phyloP scores from a whole-genome alignment of 176 grass and related monocot species.

The Canna indica region DNA sequence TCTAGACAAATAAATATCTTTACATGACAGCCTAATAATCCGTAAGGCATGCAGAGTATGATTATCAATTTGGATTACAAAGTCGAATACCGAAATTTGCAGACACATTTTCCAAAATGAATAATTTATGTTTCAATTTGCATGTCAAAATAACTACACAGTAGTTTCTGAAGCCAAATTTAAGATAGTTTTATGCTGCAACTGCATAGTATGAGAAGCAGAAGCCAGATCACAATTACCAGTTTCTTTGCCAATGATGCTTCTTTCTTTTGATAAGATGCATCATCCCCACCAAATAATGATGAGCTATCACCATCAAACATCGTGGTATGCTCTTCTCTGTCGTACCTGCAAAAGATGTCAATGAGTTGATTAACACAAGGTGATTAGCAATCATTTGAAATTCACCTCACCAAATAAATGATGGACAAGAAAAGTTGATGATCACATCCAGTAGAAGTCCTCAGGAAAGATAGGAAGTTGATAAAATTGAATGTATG shows the following conservation, averaged over 20 bases:
- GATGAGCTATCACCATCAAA: conserved; percentile 69
- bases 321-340: conserved; percentile 90
- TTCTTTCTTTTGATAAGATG: conserved; percentile 74
- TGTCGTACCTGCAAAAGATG: conserved; percentile 65
- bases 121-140: too few species aligned
- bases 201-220: neutral
- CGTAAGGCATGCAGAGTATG: too few species aligned
- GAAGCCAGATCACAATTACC: conserved; percentile 31
- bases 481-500: neutral
- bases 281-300: conserved; percentile 64
- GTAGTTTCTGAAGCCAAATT: too few species aligned
- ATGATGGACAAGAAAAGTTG: neutral
- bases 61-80: too few species aligned
- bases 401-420: neutral
- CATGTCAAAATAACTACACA: too few species aligned
- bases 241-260: conserved; percentile 71
- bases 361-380: neutral
- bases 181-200: neutral
- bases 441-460: neutral
- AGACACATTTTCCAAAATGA: too few species aligned
- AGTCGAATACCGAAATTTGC: too few species aligned
- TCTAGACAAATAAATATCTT: too few species aligned
- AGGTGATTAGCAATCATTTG: neutral
- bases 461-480: too few species aligned
- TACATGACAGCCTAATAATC: too few species aligned